Evolutionary conservation across 495 filamentous ascomycete species (phyloP), one percentile per base, ranked within the genome.

Genomic region (Cryomyces antarcticus): DNA sequence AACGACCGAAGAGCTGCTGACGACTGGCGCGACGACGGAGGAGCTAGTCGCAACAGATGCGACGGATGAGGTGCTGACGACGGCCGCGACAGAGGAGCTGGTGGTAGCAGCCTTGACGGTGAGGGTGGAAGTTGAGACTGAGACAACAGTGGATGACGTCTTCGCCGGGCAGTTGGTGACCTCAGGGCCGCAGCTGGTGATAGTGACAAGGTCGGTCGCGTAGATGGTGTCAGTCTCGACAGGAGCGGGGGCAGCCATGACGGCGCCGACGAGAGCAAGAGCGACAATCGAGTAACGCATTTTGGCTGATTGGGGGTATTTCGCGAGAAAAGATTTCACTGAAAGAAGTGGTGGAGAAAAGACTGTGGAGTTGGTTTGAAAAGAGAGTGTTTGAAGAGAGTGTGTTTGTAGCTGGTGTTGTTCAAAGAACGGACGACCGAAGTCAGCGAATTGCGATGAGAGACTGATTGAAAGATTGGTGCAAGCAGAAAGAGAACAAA

Each of bases 141-240:
- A 3, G 17, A 24, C 17, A 24, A 24, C 17, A 13, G 33, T 36
- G 9, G 33, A 36, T 9, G 33, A 10, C 33, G 33, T 36, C 33
- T 13, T 28, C 1, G n/a, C 38, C 7, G 38, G 43, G 43, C 44
- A 46, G 38, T 37, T 42, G 5, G 38, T 41, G 44, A 54, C 49
- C 27, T 47, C 42, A 10, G 51, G 42, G 4, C 44, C 51, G 37
- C 52, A 54, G 29, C 40, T 41, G 28, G 49, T 49, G 41, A 52
- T 48, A 39, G 52, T 54, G 31, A 39, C 42, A 6, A 39, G 30
- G 41, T 46, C 24, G 31, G 49, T 49, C 30, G 39, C 46, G 42
- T 39, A 48, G 33, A 52, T 36, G 37, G 49, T 49, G 3, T 38
- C 30, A 11, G 24, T 41, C 42, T 44, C 38, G 17, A 10, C 38